Base-by-base conservation (phyloP, 228 moss, liverwort and hornwort species). In the Sphagnum fallax region DNA sequence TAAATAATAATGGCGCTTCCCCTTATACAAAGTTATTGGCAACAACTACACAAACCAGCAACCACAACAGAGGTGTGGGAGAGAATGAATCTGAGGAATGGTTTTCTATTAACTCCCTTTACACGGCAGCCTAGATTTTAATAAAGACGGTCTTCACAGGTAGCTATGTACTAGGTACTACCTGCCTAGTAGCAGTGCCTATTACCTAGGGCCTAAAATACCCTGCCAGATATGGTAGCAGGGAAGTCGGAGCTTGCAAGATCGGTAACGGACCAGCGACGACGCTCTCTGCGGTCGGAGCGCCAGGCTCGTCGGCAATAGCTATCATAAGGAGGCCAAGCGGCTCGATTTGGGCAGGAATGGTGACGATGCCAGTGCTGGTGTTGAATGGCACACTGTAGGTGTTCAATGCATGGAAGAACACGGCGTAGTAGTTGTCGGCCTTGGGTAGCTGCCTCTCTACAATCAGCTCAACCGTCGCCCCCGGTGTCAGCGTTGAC, bases 351-450 rank as follows among this genome's bases (percentile, higher is more conserved):
- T 13, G 61, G 5, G 6, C 51, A 14, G 71, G 71, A 2, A 63
- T 48, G 4, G 61, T 61, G 47, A 62, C 61, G 0, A 50, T 50
- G 71, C 9, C 63, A 16, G 71, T 71, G 49, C 13, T 51, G 16
- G 63, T 49, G 62, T 71, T 51, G 71, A 50, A 71, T 8, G 71
- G 71, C 71, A 71, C 71, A 11, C 62, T 63, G 12, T 61, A 61
- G 51, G 5, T 71, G 16, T 4, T 2, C 9, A 71, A 11, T 16
- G 60, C 70, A 51, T 71, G 70, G 70, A 71, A 71, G 70, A 71
- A 71, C 3, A 71, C 70, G 11, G 70, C 70, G 50, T 71, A 71
- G 70, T 71, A 71, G 49, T 71, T 61, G 48, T 51, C 6, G 49
- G 47, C 13, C 5, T 50, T 71, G 70, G 61, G 49, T 50, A 10